Percentiles rank a stretch among this genome's conserved stretches.
Evolutionary conservation across 148 eudicot species (phyloP).

Genomic region (Agrostemma githago): DNA sequence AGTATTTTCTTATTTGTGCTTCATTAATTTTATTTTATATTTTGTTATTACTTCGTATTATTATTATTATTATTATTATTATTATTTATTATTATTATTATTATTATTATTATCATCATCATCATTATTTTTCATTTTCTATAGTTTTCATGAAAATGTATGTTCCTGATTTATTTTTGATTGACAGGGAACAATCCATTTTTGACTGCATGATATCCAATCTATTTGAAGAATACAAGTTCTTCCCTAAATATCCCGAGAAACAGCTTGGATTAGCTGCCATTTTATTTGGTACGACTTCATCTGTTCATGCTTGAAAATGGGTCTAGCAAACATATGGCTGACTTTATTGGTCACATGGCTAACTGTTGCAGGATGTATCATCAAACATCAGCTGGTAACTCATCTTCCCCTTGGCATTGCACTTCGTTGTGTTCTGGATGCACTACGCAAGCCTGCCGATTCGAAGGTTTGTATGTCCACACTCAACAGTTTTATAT

Average conservation of each 20-base stretch:
- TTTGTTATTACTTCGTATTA: too few relatives aligned
- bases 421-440: slow-evolving; percentile 87
- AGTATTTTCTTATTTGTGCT: too few relatives aligned
- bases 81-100: too few relatives aligned
- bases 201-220: slow-evolving; percentile 92
- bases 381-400: slow-evolving; percentile 86
- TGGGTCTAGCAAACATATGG: slow-evolving; percentile 5
- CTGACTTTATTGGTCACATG: slow-evolving; percentile 10
- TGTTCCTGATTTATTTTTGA: not conserved
- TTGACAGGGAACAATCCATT: slow-evolving; percentile 72
- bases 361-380: slow-evolving; percentile 53
- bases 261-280: slow-evolving; percentile 89
- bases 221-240: slow-evolving; percentile 89
- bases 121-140: too few relatives aligned
- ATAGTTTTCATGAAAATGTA: not conserved
- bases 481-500: not conserved
- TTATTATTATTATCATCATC: too few relatives aligned
- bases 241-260: slow-evolving; percentile 88
- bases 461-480: slow-evolving; percentile 62
- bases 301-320: not conserved
- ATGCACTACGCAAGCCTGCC: slow-evolving; percentile 79
- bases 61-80: too few relatives aligned
- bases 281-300: slow-evolving; percentile 65
- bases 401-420: slow-evolving; percentile 89
- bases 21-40: too few relatives aligned